Evolutionary conservation across 345 rosid genomes (phyloP).

Genomic region (Rhizophora apiculata): DNA sequence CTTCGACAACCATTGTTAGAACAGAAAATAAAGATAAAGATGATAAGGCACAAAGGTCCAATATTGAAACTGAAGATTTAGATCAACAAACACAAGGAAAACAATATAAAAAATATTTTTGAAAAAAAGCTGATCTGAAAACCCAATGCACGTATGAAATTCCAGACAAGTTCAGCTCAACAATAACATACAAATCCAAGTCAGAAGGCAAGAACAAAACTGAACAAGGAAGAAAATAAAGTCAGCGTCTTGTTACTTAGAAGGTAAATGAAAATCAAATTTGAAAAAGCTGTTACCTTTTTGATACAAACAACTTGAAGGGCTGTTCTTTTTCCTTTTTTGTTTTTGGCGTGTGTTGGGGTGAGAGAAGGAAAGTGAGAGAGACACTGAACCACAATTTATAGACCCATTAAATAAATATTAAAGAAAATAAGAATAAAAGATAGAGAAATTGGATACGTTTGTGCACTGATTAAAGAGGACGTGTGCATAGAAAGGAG

Average conservation of each 20-base stretch:
- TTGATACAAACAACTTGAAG: not conserved
- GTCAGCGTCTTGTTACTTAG: not conserved
- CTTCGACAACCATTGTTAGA: not conserved
- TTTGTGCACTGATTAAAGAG: not conserved
- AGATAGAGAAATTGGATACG: not conserved
- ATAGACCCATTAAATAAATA: too few species aligned
- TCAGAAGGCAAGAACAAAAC: not conserved
- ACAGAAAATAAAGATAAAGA: constrained; percentile 1
- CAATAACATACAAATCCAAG: not conserved
- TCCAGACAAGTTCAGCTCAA: not conserved
- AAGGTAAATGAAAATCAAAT: not conserved
- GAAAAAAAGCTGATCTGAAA: not conserved
- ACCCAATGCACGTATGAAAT: not conserved
- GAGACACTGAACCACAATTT: not conserved
- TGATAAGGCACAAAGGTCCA: not conserved
- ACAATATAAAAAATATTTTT: not conserved
- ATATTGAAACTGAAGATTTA: constrained; percentile 6
- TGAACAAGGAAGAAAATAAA: not conserved
- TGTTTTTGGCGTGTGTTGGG: too few species aligned
- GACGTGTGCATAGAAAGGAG: constrained; percentile 3
- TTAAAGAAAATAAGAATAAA: too few species aligned
- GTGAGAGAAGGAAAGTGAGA: not conserved
- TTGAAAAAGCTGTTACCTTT: not conserved
- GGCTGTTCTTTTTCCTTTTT: not conserved
- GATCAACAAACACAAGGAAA: not conserved